Evolutionary conservation across 2,329 filamentous ascomycete genomes (phyloP).

Genomic region (Colletotrichum eleusines): DNA sequence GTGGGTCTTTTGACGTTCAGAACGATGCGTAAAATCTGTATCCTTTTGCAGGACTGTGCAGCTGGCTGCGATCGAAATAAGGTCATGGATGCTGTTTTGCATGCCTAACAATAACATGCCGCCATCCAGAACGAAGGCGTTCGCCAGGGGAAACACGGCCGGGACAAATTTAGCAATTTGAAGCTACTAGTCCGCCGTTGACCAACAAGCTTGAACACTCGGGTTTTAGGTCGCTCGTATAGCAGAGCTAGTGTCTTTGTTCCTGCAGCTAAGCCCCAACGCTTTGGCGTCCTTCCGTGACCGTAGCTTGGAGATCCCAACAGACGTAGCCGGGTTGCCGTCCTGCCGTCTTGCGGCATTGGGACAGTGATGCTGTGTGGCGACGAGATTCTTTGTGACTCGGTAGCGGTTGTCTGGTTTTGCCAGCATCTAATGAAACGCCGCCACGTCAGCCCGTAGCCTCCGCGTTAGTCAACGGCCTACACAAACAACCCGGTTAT

Average conservation of each 20-base stretch:
- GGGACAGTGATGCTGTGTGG: neutral
- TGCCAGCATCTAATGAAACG: no score
- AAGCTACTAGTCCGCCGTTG: conserved; percentile 1
- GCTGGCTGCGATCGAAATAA: neutral
- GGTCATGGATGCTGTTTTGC: no score
- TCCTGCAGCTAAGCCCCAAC: neutral
- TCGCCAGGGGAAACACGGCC: neutral
- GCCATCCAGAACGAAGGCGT: neutral
- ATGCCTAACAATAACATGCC: neutral
- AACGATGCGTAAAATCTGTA: neutral
- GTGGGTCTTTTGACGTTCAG: neutral
- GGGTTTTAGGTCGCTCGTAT: neutral
- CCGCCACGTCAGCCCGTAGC: no score
- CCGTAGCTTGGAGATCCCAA: neutral
- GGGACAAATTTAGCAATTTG: neutral
- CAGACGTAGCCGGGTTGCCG: neutral
- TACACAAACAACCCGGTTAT: no score
- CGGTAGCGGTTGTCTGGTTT: no score
- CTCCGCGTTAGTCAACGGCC: no score
- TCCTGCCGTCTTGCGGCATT: neutral
- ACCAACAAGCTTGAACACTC: neutral
- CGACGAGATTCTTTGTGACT: neutral
- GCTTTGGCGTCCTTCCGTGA: neutral
- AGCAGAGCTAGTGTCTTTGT: conserved; percentile 8
- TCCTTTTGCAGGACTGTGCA: neutral